Evolutionary conservation across 2,329 filamentous ascomycete genomes (phyloP), one percentile per base, ranked within the genome.

Genomic region (Aspergillus fischeri): DNA sequence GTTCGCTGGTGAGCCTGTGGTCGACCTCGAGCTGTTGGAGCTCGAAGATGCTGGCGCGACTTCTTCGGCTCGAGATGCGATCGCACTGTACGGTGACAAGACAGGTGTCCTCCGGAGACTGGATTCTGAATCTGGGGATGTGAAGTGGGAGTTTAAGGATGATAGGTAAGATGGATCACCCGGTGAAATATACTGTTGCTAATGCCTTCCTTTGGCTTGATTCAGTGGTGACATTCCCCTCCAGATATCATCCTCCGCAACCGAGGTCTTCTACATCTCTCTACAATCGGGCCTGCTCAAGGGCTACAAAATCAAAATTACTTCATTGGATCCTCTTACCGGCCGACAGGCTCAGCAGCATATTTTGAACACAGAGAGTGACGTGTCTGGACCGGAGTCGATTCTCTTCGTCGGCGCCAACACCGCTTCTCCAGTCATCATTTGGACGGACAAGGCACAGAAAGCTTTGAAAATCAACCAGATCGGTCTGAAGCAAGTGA

Each of bases 101-200:
- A 59, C 73, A 57, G 86, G 84, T 32, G 78, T 81, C 51, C 80
- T 96, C 56, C 84, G 87, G 69, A 84, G 90, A 58, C 76, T 97
- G 62, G 85, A 90, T 67, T 90, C 89, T 0, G 79, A 81, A 32
- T 85, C 86, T 47, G 93, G 94, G 27, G 80, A 81, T 42, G 82
- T 89, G 1, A 84, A 89, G 47, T 97, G 94, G 93, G 88, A 91
- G 70, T 87, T 86, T 69, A 83, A 81, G 63, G 88, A 91, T 67
- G 77, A 75, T 49, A 83, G 80, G 81, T 82, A 62, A 28, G 67
- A 53, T 41, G 29, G 20, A n/a, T 29, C 5, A 21, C 21, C 11
- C n/a, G 51, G 28, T 3, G 11, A 27, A 47, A 20, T 10, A 14
- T 52, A 21, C 27, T 35, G 35, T 44, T 25, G 17, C 49, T 56